phyloP scores from a whole-genome alignment of 495 filamentous ascomycete genomes.

The Astrothelium macrocarpum region DNA sequence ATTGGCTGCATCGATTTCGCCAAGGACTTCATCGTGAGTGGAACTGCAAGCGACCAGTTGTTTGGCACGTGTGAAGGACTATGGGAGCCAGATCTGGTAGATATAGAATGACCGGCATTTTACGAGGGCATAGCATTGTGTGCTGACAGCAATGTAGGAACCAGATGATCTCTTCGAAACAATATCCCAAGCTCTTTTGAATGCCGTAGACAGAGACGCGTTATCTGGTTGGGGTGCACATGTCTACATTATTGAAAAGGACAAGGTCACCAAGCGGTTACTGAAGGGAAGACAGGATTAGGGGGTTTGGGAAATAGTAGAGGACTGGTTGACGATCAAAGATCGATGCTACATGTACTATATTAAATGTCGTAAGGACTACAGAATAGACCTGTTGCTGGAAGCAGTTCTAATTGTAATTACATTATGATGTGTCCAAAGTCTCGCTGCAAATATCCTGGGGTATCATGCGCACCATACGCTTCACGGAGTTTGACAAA shows the following conservation, averaged over 20 bases:
- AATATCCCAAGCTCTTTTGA: constrained; percentile 91
- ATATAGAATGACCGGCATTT: neutral
- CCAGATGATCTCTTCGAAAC: constrained; percentile 97
- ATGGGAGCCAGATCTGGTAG: constrained; percentile 93
- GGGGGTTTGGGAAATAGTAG: neutral
- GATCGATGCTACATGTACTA: neutral
- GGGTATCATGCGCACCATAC: neutral
- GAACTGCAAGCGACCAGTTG: constrained; percentile 91
- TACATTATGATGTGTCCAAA: neutral
- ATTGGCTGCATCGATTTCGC: constrained; percentile 99
- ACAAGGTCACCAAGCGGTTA: constrained; percentile 97
- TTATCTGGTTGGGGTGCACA: constrained; percentile 96
- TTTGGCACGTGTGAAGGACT: constrained; percentile 97
- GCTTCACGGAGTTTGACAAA: neutral
- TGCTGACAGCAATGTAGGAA: constrained; percentile 44
- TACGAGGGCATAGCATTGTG: neutral
- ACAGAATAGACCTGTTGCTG: neutral
- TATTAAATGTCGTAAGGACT: neutral
- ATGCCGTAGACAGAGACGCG: constrained; percentile 91
- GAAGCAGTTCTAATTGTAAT: neutral
- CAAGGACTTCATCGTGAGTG: constrained; percentile 97
- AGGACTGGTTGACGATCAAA: neutral
- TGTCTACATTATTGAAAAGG: constrained; percentile 98
- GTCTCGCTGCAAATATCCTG: neutral
- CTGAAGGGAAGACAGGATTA: constrained; percentile 80